Evolutionary conservation across 805 yeast species (phyloP).

Genomic region (Saturnispora sekii): DNA sequence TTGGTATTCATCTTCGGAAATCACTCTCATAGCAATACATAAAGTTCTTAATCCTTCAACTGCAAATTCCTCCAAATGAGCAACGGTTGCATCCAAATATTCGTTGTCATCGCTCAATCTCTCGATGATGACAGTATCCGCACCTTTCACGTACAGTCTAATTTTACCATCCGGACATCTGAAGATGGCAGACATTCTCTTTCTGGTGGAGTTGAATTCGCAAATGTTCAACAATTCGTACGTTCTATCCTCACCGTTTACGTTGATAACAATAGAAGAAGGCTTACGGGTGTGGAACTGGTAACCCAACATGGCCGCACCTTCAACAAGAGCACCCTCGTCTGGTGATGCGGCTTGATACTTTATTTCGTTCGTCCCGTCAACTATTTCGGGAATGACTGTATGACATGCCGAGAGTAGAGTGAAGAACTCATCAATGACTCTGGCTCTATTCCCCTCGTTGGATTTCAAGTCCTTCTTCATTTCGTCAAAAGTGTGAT

Average conservation of each 20-base stretch:
- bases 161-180: conserved; percentile 91
- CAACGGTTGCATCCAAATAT: conserved; percentile 71
- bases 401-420: conserved; percentile 91
- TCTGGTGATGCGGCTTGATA: conserved; percentile 99
- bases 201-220: conserved; percentile 95
- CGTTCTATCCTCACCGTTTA: conserved; percentile 40
- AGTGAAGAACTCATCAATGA: conserved; percentile 73
- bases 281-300: conserved; percentile 82
- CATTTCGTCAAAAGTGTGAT: conserved; percentile 58
- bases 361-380: conserved; percentile 47
- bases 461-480: conserved; percentile 31
- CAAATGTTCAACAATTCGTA: conserved; percentile 84
- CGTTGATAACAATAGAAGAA: conserved; percentile 58
- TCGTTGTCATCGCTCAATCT: conserved; percentile 65
- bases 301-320: conserved; percentile 86
- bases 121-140: conserved; percentile 91
- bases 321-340: conserved; percentile 97
- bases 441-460: conserved; percentile 28
- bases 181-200: conserved; percentile 93
- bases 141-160: conserved; percentile 89
- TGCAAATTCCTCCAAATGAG: conserved; percentile 93
- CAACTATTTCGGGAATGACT: conserved; percentile 82
- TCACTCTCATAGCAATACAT: conserved; percentile 79
- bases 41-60: conserved; percentile 91
- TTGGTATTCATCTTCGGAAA: conserved; percentile 68